Percentiles rank a stretch among this genome's conserved stretches.
Evolutionary conservation across 371 early-diverging fungal species (phyloP).

Genomic region (Apophysomyces sp.): DNA sequence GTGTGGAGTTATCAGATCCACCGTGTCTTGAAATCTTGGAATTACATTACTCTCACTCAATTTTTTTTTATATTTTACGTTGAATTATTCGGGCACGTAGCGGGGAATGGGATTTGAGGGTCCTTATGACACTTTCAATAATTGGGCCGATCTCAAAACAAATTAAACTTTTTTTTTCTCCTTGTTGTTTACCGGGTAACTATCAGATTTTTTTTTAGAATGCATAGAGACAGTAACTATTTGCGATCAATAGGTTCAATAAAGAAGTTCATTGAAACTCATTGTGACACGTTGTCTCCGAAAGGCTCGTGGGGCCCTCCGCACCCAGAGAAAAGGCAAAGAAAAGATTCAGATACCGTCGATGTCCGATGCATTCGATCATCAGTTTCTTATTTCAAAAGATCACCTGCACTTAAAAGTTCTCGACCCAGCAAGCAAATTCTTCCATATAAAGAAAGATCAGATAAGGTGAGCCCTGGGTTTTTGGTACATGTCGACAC

Average conservation of each 20-base stretch:
- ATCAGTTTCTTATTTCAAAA: not conserved
- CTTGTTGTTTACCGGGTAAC: not conserved
- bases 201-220: not conserved
- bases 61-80: not conserved
- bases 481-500: not conserved
- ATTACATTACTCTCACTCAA: not conserved
- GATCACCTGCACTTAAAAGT: conserved; percentile 1
- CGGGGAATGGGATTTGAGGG: not conserved
- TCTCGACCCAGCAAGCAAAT: conserved; percentile 3
- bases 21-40: not conserved
- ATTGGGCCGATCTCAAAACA: not conserved
- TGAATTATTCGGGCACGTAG: not conserved
- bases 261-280: not conserved
- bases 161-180: not conserved
- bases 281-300: not conserved
- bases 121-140: not conserved
- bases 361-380: conserved; percentile 3
- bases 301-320: not conserved
- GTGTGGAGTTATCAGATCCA: not conserved
- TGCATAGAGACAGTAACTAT: not conserved
- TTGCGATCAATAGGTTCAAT: not conserved
- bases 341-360: not conserved
- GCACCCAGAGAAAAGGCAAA: not conserved
- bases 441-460: not conserved
- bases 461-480: conserved; percentile 3